phyloP scores from a whole-genome alignment of 306 rosid genomes.

The Senna siamea region DNA sequence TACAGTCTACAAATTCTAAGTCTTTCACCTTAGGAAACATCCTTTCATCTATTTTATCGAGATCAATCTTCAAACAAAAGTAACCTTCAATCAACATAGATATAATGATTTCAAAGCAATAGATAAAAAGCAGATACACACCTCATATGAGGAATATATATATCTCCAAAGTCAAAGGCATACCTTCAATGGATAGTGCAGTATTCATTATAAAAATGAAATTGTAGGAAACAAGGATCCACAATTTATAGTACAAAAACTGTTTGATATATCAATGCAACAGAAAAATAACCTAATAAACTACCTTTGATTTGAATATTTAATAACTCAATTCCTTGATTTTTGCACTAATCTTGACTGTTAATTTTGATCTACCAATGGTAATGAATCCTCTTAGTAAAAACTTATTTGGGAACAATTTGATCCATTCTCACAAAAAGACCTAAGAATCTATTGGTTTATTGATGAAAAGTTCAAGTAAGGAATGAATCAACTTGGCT shows the following conservation, averaged over 20 bases:
- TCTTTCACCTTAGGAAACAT: slow-evolving; percentile 67
- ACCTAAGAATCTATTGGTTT: too few relatives aligned
- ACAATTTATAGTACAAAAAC: too few relatives aligned
- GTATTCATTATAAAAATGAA: neutral
- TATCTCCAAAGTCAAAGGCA: neutral
- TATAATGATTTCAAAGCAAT: slow-evolving; percentile 17
- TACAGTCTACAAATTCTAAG: slow-evolving; percentile 86
- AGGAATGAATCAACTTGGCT: slow-evolving; percentile 2
- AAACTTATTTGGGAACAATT: too few relatives aligned
- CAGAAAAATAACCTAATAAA: too few relatives aligned
- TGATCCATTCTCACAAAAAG: too few relatives aligned
- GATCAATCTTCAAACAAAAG: slow-evolving; percentile 51
- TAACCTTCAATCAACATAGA: slow-evolving; percentile 31
- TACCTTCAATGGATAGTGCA: neutral
- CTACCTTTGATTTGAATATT: too few relatives aligned
- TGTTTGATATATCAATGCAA: too few relatives aligned
- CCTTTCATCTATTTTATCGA: slow-evolving; percentile 48
- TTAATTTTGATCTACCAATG: too few relatives aligned
- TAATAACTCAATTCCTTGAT: too few relatives aligned
- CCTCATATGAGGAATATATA: neutral
- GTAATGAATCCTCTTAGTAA: too few relatives aligned
- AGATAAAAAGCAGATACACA: slow-evolving; percentile 17
- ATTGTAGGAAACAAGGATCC: neutral
- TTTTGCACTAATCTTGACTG: too few relatives aligned
- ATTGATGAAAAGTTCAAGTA: too few relatives aligned